Evolutionary conservation across 805 yeast species (phyloP).

Genomic region (Lipomyces starkeyi): DNA sequence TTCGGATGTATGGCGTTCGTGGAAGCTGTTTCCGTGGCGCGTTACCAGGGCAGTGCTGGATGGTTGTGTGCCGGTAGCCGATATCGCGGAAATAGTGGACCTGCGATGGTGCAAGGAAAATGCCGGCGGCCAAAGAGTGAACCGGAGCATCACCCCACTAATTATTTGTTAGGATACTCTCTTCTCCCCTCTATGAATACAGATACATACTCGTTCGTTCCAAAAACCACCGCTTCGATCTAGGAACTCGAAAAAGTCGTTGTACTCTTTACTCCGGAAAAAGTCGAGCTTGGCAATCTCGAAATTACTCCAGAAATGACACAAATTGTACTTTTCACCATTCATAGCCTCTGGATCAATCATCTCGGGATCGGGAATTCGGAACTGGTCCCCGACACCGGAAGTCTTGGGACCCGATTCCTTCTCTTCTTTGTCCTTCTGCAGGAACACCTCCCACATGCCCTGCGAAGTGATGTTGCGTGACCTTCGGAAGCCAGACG

Average conservation of each 20-base stretch:
- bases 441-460: conserved; percentile 71
- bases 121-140: conserved; percentile 83
- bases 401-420: conserved; percentile 28
- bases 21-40: conserved; percentile 58
- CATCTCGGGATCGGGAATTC: conserved; percentile 25
- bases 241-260: conserved; percentile 67
- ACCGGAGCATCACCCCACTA: conserved; percentile 97
- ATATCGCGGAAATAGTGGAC: conserved; percentile 91
- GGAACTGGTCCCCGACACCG: conserved; percentile 33
- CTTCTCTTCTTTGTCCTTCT: conserved; percentile 36
- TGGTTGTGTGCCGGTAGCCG: conserved; percentile 82
- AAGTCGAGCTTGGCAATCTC: conserved; percentile 86
- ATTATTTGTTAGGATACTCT: background rate
- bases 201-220: conserved; percentile 61
- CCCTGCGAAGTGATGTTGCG: conserved; percentile 58
- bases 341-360: conserved; percentile 63
- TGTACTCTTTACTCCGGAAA: conserved; percentile 69
- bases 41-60: conserved; percentile 84
- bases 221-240: conserved; percentile 83
- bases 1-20: conserved; percentile 46
- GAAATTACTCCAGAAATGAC: conserved; percentile 89
- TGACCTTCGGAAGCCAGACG: conserved; percentile 64
- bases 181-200: background rate
- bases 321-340: conserved; percentile 74
- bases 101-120: conserved; percentile 70